Base-by-base conservation (phyloP, 495 filamentous ascomycete genomes). In the Talaromyces liani region DNA sequence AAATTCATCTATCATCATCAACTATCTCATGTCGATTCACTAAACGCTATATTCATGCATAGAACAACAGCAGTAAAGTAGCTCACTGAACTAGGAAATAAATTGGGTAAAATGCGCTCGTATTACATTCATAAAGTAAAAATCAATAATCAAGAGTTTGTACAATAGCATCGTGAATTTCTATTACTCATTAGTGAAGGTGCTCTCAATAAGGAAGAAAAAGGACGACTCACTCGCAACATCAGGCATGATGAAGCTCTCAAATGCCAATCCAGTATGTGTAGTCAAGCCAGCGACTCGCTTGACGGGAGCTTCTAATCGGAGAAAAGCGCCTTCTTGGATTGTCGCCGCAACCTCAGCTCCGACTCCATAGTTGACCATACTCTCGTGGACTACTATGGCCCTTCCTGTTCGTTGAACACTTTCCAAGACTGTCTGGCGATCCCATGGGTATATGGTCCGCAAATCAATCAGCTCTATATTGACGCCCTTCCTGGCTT, bases 361-460 rank as follows among this genome's bases (percentile, higher is more conserved):
- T 9, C 95, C 94, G 24, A 98, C 84, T 12, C 94, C 95, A 14
- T 91, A 93, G 73, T 96, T 98, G 60, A 95, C 79, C 91, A 96
- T 97, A 62, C 91, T 88, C 75, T 98, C 94, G 72, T 98, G 94
- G 8, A 98, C 94, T 1, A 98, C 88, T 33, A 98, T 82, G 34
- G 91, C 93, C 59, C 93, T 76, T 1, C 94, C 93, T 8, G 94
- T 98, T 77, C 94, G 97, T 67, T 80, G 80, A 6, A 97, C 94
- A 66, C 93, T 97, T 36, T 88, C 79, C 55, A 95, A 73, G 2
- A 98, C 84, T 1, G 88, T 89, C 68, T 89, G 80, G 69, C 92
- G 87, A 75, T 98, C 94, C 94, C 94, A 98, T 0, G 94, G 94
- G 72, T 96, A 96, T 39, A 98, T 81, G 0, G 93, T 97, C 47